Evolutionary conservation across 225 moss, liverwort and hornwort genomes (phyloP).

Genomic region (Pseudisothecium myosuroides): DNA sequence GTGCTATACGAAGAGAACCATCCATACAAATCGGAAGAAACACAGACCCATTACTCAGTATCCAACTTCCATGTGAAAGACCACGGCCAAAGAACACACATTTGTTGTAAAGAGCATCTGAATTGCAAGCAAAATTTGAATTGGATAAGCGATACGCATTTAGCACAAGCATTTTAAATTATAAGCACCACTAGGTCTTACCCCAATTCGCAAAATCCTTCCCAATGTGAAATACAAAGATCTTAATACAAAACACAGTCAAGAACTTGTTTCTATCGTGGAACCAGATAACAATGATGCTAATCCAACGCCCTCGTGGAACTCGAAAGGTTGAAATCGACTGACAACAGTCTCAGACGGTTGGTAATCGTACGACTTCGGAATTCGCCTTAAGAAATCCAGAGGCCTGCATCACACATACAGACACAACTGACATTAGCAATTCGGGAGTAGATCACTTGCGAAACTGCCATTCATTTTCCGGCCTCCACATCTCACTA

Average conservation of each 20-base stretch:
- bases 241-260: background rate
- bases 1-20: background rate
- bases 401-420: constrained; percentile 27
- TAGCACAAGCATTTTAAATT: background rate
- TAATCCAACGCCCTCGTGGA: constrained; percentile 28
- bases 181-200: background rate
- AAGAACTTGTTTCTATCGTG: background rate
- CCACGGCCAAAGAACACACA: background rate
- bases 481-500: background rate
- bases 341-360: constrained; percentile 1
- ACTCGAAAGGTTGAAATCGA: constrained; percentile 4
- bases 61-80: background rate
- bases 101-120: background rate
- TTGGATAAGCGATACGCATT: background rate
- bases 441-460: background rate
- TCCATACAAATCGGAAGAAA: background rate
- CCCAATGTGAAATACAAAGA: background rate
- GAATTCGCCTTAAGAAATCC: constrained; percentile 18
- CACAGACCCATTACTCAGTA: background rate
- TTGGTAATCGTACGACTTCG: background rate
- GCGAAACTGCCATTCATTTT: background rate
- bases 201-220: background rate
- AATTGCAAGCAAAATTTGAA: background rate
- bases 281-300: constrained; percentile 16
- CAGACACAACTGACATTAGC: background rate